phyloP scores from a whole-genome alignment of 139 green algal genomes.

The Spirogloea muscicola region DNA sequence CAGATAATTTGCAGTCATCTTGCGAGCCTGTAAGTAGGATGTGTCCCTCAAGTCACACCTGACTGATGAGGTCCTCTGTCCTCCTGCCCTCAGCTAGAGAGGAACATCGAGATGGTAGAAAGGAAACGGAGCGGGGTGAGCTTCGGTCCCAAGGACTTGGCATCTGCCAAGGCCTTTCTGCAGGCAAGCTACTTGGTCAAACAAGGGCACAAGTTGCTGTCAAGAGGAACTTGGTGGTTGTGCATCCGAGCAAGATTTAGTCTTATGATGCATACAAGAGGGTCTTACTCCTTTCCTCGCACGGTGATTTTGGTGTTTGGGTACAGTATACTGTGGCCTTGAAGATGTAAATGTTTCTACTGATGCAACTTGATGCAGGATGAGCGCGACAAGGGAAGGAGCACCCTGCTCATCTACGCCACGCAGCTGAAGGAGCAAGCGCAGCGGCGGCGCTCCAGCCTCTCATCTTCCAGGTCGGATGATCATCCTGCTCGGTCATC shows the following conservation, averaged over 20 bases:
- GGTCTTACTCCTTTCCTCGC: too few species aligned
- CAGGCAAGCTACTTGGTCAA: background rate
- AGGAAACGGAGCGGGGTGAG: constrained; percentile 59
- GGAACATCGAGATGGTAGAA: constrained; percentile 57
- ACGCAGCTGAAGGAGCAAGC: background rate
- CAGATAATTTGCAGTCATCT: too few species aligned
- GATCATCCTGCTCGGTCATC: too few species aligned
- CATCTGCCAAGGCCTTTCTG: constrained; percentile 31
- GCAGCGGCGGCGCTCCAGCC: background rate
- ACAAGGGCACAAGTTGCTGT: constrained; percentile 1
- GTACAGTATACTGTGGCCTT: too few species aligned
- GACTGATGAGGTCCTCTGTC: too few species aligned
- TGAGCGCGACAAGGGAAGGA: background rate
- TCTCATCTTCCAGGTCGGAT: background rate
- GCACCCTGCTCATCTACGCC: constrained; percentile 3
- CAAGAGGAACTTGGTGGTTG: background rate
- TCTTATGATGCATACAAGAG: too few species aligned
- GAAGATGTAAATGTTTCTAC: too few species aligned
- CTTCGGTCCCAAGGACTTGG: constrained; percentile 72
- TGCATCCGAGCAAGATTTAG: background rate
- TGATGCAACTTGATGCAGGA: too few species aligned
- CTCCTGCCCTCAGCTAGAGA: constrained; percentile 31
- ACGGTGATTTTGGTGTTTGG: too few species aligned
- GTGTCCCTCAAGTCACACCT: too few species aligned
- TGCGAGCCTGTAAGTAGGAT: too few species aligned